Percentiles rank a stretch among this genome's conserved stretches.
These are phyloP conservation scores for Eucalyptus leucophloia DNA, from an alignment of 345 rosid species.

Conservation along the genomic window DNA sequence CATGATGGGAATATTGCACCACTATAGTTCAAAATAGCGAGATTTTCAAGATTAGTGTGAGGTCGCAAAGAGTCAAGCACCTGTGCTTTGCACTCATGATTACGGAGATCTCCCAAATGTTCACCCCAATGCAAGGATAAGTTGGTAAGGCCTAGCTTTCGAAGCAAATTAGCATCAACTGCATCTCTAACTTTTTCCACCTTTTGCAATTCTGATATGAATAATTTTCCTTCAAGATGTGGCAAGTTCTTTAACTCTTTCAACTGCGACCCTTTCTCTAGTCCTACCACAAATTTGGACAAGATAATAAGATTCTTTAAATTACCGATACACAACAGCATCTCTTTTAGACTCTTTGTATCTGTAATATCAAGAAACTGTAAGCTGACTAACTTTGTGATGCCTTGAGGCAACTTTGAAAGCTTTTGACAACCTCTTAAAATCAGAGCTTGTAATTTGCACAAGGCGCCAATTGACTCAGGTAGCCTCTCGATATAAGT, in stretches of 20 bases:
- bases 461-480: fast-evolving
- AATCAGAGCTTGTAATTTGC: background rate
- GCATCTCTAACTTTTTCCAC: background rate
- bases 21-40: too few species aligned
- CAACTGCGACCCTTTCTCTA: fast-evolving
- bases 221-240: background rate
- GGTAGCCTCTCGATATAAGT: fast-evolving
- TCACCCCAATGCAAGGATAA: background rate
- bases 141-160: background rate
- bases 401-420: background rate
- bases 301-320: background rate
- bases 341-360: background rate
- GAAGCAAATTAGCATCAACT: background rate
- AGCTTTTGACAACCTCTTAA: background rate
- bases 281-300: background rate
- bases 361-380: background rate
- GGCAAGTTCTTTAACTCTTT: background rate
- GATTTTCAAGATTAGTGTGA: too few species aligned
- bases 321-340: fast-evolving
- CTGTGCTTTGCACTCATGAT: too few species aligned
- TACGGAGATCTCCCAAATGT: too few species aligned
- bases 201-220: background rate
- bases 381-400: background rate
- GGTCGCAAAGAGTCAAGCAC: too few species aligned
- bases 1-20: too few species aligned